Conservation (phyloP, 768 basidiomycete species). For the Heimioporus sp. region DNA sequence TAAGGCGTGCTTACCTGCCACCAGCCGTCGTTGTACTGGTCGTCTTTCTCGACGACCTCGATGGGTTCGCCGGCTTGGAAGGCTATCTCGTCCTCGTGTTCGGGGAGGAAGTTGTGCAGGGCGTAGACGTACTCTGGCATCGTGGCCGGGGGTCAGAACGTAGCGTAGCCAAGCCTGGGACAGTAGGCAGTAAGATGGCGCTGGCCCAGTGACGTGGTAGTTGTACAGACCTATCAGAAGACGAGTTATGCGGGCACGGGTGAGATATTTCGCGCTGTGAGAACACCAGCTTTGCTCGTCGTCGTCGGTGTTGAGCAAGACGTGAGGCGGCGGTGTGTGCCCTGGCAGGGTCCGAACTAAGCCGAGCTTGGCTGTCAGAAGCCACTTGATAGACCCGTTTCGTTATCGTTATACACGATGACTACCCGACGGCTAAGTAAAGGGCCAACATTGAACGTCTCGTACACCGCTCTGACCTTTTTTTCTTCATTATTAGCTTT, state of each 20-base stretch:
- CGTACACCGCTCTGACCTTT: not conserved
- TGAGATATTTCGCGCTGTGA: too few species aligned
- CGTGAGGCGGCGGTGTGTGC: slow-evolving; percentile 6
- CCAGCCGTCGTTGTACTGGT: slow-evolving; percentile 93
- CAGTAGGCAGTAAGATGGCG: too few species aligned
- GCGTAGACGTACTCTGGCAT: slow-evolving; percentile 89
- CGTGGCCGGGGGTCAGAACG: not conserved
- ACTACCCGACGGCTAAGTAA: slow-evolving; percentile 23
- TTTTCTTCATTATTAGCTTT: slow-evolving; percentile 60
- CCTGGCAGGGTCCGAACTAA: not conserved
- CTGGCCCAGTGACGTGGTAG: not conserved
- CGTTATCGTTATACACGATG: slow-evolving; percentile 11
- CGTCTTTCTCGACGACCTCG: slow-evolving; percentile 90
- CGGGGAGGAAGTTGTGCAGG: slow-evolving; percentile 83
- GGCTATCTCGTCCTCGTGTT: slow-evolving; percentile 90
- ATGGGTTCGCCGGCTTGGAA: slow-evolving; percentile 86
- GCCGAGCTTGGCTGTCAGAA: too few species aligned
- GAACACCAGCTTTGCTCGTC: not conserved
- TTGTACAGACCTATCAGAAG: slow-evolving; percentile 2
- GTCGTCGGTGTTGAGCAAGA: slow-evolving; percentile 15
- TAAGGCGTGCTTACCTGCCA: slow-evolving; percentile 59
- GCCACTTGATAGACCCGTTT: too few species aligned
- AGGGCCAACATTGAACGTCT: not conserved
- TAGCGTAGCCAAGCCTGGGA: not conserved
- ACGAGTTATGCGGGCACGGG: not conserved